Evolutionary conservation across 108 stramenopile genomes (phyloP).

Genomic region (Skeletonema grethae): DNA sequence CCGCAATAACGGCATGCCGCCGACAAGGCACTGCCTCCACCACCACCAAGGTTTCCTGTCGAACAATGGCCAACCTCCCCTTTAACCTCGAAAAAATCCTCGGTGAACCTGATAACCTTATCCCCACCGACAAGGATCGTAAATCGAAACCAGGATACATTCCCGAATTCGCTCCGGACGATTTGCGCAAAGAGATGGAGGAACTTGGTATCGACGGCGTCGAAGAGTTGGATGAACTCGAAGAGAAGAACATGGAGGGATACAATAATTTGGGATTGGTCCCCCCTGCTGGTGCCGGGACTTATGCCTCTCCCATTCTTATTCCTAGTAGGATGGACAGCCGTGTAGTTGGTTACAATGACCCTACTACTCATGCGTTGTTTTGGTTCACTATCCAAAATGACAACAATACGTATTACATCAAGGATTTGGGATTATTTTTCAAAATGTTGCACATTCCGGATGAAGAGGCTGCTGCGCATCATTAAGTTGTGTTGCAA

Average conservation of each 20-base stretch:
- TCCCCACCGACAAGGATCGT: slow-evolving; percentile 82
- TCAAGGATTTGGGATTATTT: slow-evolving; percentile 89
- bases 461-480: slow-evolving; percentile 65
- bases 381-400: slow-evolving; percentile 95
- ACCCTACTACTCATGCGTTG: slow-evolving; percentile 88
- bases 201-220: slow-evolving; percentile 83
- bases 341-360: slow-evolving; percentile 86
- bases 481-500: slow-evolving; percentile 36
- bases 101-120: slow-evolving; percentile 82
- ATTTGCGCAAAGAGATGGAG: slow-evolving; percentile 85
- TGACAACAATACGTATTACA: slow-evolving; percentile 88
- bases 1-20: slow-evolving; percentile 20
- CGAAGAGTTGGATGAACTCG: slow-evolving; percentile 86
- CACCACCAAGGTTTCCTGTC: slow-evolving; percentile 5
- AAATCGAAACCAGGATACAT: slow-evolving; percentile 61
- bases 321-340: slow-evolving; percentile 79
- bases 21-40: slow-evolving; percentile 1
- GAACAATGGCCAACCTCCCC: slow-evolving; percentile 64
- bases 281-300: slow-evolving; percentile 86
- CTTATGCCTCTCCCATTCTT: slow-evolving; percentile 83
- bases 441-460: slow-evolving; percentile 93
- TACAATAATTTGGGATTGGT: slow-evolving; percentile 89
- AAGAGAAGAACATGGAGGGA: slow-evolving; percentile 83
- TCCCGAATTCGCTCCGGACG: slow-evolving; percentile 68
- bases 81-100: slow-evolving; percentile 86